Base-by-base conservation (phyloP, 106 monocot species). In the Gastrodia elata region DNA sequence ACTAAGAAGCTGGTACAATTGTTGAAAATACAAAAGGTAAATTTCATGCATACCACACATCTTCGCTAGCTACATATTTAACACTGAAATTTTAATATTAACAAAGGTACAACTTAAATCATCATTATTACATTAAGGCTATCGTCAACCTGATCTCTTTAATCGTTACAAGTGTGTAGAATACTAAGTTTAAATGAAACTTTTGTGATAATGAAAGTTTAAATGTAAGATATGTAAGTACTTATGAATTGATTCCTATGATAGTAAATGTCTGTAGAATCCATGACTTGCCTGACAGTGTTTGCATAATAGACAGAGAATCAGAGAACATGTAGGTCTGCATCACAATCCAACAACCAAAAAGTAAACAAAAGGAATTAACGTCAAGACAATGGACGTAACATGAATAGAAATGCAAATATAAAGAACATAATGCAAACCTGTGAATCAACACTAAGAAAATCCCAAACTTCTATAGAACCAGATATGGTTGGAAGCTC, bases 381-480 rank as follows among this genome's bases (percentile, higher is more conserved):
- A 14, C 37, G 38, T 65, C 43, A 7, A 44, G 8, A 30, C 25
- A 25, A 79, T 34, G 70, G 40, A 22, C 52, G n/a, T 52, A 52
- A 52, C 20, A 52, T 5, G n/a, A 52, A 22, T 6, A n/a, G 26
- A 13, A 69, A 26, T 7, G 36, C 5, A 69, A 25, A 10, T 39
- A 69, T n/a, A 40, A 5, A 36, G 37, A 67, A 20, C 10, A 67
- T 49, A 26, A 65, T 39, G 52, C 77, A 76, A 71, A 93, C 97
- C 97, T 93, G 97, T 55, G 97, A 98, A 91, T 98, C 97, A 79
- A 98, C 91, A 80, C 97, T 98, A 40, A 98, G 86, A 68, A 98
- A 98, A 84, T 98, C 97, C 97, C 97, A 98, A 70, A 98, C 90
- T 74, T 93, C 97, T 69, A 98, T 93, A 64, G 93, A 98, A 68